Evolutionary conservation across 805 yeast species (phyloP), one percentile per base, ranked within the genome.

Genomic region (Kockiozyma suomiensis): DNA sequence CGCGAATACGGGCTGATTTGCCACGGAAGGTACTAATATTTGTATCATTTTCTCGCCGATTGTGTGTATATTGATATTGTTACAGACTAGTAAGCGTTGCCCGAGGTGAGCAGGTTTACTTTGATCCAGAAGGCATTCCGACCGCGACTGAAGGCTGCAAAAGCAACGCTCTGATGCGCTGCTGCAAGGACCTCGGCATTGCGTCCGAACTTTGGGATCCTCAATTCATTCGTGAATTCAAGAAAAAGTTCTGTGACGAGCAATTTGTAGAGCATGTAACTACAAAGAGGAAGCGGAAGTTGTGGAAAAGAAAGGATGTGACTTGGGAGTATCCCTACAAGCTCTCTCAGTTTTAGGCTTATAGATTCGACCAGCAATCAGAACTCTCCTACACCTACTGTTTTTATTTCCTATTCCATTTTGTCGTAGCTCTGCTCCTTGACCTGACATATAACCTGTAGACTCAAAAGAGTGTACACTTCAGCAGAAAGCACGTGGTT

Each of bases 191-290:
- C 75, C 79, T 94, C 69, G 98, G 98, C 3, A 87, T 94, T 66
- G 99, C 97, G 0, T 88, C 96, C 58, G 99, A 94, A 71, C 79
- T 94, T 52, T 94, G 99, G 99, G 99, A 94, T 72, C 99, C 99
- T 1, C 78, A 84, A 43, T 94, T 93, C 69, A 91, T 94, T 64
- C 81, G 88, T 67, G 69, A 71, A 48, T 88, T 85, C 75, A 88
- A 88, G 72, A 78, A 76, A 62, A 73, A 79, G 58, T 70, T 81
- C 66, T 90, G 97, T 73, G 92, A 87, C 58, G 91, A 90, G 66
- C 83, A 85, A 61, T 90, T 88, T 74, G 96, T 87, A 19, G 97
- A 91, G 69, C 93, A 90, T 73, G 84, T 85, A 23, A 81, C 83
- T 8, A 88, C 89, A 21, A 89, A 88, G 78, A 86, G 82, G 78